Percentiles rank a stretch among this genome's conserved stretches.
These are phyloP conservation scores for Cyberlindnera lachancei DNA, from an alignment of 805 yeast species.

Conservation along the genomic window DNA sequence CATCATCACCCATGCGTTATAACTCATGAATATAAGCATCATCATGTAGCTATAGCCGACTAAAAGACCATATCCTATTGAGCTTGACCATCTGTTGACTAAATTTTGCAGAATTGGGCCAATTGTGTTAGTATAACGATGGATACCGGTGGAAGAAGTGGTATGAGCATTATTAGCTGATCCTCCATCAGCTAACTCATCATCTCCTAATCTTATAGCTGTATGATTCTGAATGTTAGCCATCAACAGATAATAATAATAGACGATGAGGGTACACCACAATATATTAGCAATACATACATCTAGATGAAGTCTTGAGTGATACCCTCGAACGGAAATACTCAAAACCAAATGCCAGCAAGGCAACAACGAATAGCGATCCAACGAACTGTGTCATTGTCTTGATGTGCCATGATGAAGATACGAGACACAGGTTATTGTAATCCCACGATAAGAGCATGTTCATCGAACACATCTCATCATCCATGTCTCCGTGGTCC, in stretches of 20 bases:
- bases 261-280: too few species aligned
- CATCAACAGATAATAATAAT: too few species aligned
- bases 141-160: too few species aligned
- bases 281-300: conserved; percentile 19
- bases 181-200: too few species aligned
- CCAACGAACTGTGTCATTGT: conserved; percentile 42
- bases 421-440: conserved; percentile 63
- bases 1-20: conserved; percentile 77
- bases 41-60: conserved; percentile 63
- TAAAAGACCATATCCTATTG: conserved; percentile 51
- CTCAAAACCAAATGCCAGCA: conserved; percentile 54
- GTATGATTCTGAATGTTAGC: too few species aligned
- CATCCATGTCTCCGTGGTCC: conserved; percentile 19
- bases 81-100: conserved; percentile 23
- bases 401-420: conserved; percentile 73
- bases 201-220: too few species aligned
- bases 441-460: conserved; percentile 81
- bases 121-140: too few species aligned
- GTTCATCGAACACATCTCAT: conserved; percentile 45
- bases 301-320: conserved; percentile 8
- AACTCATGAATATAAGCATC: conserved; percentile 83
- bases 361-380: conserved; percentile 41
- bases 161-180: too few species aligned
- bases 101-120: too few species aligned
- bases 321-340: conserved; percentile 31